Base-by-base conservation (phyloP, 1,139 yeast genomes). In the Hyphopichia pseudoburtonii region DNA sequence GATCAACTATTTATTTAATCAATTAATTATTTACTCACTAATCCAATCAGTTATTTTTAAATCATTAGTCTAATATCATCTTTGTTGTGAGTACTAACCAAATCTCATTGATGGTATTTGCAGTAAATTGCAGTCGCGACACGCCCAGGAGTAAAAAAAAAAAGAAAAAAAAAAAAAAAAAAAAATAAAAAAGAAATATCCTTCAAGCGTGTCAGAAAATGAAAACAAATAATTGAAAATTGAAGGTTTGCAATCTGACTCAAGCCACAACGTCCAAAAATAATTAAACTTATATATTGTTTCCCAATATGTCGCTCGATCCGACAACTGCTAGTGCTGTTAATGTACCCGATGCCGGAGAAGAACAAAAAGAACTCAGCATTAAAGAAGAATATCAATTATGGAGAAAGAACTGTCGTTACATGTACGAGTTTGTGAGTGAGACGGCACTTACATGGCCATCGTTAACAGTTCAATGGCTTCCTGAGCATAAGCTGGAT, bases 361-460 rank as follows among this genome's bases (percentile, higher is more conserved):
- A 54, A 10, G 59, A 52, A 24, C 57, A 61, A 32, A 43, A 51
- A 8, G 78, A 71, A 41, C 53, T 68, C 39, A 67, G 78, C 17
- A 72, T 78, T 41, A 66, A 82, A 40, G 88, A 83, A 45, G 92
- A 85, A 54, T 85, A 85, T 53, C 80, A 82, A 44, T 58, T 84
- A 46, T 86, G 95, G 95, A 71, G 87, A 44, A 80, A 84, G 52
- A 85, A 84, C 53, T 84, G 89, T 44, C 81, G 87, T 11, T 78
- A 73, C 50, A 82, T 85, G 88, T 86, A 86, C 49, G 88, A 84
- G 53, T 84, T 82, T 56, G 86, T 85, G 23, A 80, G 85, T 40
- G 92, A 85, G 52, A 83, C 90, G 0, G 86, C 86, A 2, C 62
- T 85, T 34, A 75, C 82, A 8, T 86, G 94, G 94, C 94, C 95